Evolutionary conservation across 257 asterid genomes (phyloP).

Genomic region (Forsythia viridissima): DNA sequence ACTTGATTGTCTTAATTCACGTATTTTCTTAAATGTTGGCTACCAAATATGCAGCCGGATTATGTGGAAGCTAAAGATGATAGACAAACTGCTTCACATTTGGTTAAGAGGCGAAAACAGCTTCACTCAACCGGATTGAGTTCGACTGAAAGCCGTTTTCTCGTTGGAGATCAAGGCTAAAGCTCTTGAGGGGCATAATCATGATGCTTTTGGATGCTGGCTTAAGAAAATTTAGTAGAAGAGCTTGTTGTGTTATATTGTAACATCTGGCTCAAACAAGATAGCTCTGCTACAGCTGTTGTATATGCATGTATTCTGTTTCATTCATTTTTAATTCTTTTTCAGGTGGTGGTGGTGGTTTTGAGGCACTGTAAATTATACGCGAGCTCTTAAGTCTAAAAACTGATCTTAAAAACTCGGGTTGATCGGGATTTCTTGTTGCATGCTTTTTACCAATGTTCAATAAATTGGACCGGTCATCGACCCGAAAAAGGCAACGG

Average conservation of each 20-base stretch:
- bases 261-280: not conserved
- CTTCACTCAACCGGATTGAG: slow-evolving; percentile 69
- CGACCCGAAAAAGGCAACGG: too few species aligned
- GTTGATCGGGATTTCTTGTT: too few species aligned
- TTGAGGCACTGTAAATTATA: not conserved
- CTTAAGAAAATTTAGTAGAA: not conserved
- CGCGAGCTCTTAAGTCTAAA: not conserved
- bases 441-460: too few species aligned
- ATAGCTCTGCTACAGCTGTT: not conserved
- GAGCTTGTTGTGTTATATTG: not conserved
- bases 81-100: slow-evolving; percentile 58
- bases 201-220: too few species aligned
- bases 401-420: not conserved
- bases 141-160: slow-evolving; percentile 50
- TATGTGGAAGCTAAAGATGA: slow-evolving; percentile 62
- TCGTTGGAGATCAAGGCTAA: slow-evolving; percentile 49
- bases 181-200: not conserved
- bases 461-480: too few species aligned
- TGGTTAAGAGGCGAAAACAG: slow-evolving; percentile 69
- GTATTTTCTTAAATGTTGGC: not conserved
- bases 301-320: not conserved
- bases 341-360: not conserved
- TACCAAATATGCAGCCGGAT: slow-evolving; percentile 57
- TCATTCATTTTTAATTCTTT: not conserved
- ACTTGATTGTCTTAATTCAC: not conserved